Evolutionary conservation across 768 basidiomycete genomes (phyloP), one percentile per base, ranked within the genome.

Genomic region (Leccinum obscurum): DNA sequence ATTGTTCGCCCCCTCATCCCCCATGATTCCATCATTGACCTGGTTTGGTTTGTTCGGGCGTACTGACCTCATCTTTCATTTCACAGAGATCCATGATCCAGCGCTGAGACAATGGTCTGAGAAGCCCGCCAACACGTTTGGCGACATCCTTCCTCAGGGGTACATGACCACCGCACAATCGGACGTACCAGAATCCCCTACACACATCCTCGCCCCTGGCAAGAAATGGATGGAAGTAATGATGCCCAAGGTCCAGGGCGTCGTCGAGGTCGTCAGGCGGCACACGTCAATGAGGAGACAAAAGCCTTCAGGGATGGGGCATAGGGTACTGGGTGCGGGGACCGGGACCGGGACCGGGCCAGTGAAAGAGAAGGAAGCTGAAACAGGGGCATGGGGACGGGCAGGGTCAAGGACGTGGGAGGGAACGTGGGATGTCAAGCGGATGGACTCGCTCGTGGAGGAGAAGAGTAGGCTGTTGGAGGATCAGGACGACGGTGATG

Each of bases 61-160:
- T 44, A 44, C 41, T 44, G 41, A 44, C 41, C 41, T 41, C 10
- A 11, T 20, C n/a, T 11, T 20, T n/a, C 3, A n/a, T 34, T 26
- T 7, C 28, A 30, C 46, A 75, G 72, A 74, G 41, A 52, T 57
- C 14, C 65, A 24, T 7, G 70, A 75, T 17, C 70, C 74, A 1
- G 64, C 68, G 0, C 37, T 75, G n/a, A 55, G 63, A 59, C 61
- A 62, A 14, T 66, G 65, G 62, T 65, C 66, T 13, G 51, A 52
- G n/a, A 64, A 54, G n/a, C 67, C 70, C 1, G 61, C 70, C 41
- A 67, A 72, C 51, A 79, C 81, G 5, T 84, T 84, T 63, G 72
- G 73, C 41, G 80, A 83, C 44, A 78, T 85, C 20, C 72, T 85
- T 10, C 80, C 83, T 2, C 56, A 78, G 5, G 64, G 73, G 8